These are phyloP conservation scores for Yamadazyma triangularis DNA, from an alignment of 1,139 yeast species.

Conservation along the genomic window DNA sequence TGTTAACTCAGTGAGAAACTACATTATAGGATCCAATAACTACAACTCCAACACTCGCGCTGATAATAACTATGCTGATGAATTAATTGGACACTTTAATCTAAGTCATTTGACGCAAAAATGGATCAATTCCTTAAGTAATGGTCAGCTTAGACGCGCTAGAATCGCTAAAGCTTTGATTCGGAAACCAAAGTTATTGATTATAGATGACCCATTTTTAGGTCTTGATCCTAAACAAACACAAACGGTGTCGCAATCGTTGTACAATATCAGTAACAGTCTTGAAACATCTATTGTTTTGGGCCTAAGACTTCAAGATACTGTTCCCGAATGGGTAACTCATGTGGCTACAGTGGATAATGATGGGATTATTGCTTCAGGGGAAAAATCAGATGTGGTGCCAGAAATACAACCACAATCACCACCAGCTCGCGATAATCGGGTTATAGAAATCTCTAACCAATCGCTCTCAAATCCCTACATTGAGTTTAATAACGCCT, in stretches of 20 bases:
- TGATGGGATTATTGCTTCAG: slow-evolving; percentile 49
- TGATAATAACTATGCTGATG: slow-evolving; percentile 25
- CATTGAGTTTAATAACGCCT: slow-evolving; percentile 59
- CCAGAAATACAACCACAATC: slow-evolving; percentile 5
- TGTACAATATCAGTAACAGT: slow-evolving; percentile 21
- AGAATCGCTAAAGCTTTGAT: slow-evolving; percentile 74
- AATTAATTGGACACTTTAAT: slow-evolving; percentile 47
- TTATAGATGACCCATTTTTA: slow-evolving; percentile 87
- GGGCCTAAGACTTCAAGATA: slow-evolving; percentile 76
- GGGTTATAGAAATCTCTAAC: slow-evolving; percentile 2
- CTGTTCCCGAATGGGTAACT: slow-evolving; percentile 73
- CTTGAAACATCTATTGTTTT: slow-evolving; percentile 43
- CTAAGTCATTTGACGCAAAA: slow-evolving; percentile 55
- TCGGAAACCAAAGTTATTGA: slow-evolving; percentile 56
- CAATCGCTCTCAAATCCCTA: slow-evolving; percentile 19
- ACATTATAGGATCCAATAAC: slow-evolving; percentile 48
- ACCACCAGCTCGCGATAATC: slow-evolving; percentile 1
- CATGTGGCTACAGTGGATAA: slow-evolving; percentile 60
- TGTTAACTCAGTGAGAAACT: slow-evolving; percentile 62
- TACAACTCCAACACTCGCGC: slow-evolving; percentile 28
- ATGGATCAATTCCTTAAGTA: slow-evolving; percentile 85
- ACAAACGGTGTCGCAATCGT: slow-evolving; percentile 47
- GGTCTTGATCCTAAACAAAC: slow-evolving; percentile 84
- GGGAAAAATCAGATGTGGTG: slow-evolving; percentile 29
- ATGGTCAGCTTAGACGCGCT: slow-evolving; percentile 91